Percentiles rank a stretch among this genome's conserved stretches.
Conservation (phyloP, 2,329 filamentous ascomycete genomes). For the Trichophyton rubrum region DNA sequence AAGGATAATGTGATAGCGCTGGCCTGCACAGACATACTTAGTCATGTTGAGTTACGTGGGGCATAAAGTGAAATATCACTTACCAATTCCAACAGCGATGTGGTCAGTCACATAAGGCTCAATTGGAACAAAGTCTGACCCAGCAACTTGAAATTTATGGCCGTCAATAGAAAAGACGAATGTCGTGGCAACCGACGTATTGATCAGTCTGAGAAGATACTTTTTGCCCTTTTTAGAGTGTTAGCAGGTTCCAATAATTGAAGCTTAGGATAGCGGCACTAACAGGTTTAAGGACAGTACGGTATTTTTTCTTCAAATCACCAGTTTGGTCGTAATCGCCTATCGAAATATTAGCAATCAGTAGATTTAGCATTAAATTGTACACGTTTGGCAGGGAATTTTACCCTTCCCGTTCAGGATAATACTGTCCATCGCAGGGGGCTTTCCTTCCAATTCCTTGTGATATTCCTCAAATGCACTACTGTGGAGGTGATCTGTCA, state of each 20-base stretch:
- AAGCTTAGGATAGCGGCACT: not conserved
- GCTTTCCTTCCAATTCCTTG: constrained; percentile 4
- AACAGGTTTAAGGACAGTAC: constrained; percentile 2
- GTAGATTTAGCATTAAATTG: not conserved
- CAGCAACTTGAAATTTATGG: constrained; percentile 47
- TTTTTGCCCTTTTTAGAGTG: constrained; percentile 18
- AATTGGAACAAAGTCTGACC: constrained; percentile 47
- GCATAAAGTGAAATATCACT: constrained; percentile 5
- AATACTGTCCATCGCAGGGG: constrained; percentile 16
- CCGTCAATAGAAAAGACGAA: constrained; percentile 42
- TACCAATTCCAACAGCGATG: constrained; percentile 36
- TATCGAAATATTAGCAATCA: not conserved
- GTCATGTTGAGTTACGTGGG: not conserved
- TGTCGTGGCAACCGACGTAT: constrained; percentile 37
- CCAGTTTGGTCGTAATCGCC: constrained; percentile 4
- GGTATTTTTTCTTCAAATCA: not conserved
- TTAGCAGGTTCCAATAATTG: not conserved
- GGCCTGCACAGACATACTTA: constrained; percentile 14
- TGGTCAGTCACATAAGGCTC: constrained; percentile 40
- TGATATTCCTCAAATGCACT: constrained; percentile 10
- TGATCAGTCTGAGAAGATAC: constrained; percentile 25
- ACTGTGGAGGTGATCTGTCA: constrained; percentile 22
- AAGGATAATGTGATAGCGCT: constrained; percentile 30
- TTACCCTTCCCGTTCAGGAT: constrained; percentile 14
- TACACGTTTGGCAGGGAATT: not conserved